Percentiles rank a stretch among this genome's conserved stretches.
phyloP scores from a whole-genome alignment of 2,329 filamentous ascomycete species.

The Hymenoscyphus repandus region DNA sequence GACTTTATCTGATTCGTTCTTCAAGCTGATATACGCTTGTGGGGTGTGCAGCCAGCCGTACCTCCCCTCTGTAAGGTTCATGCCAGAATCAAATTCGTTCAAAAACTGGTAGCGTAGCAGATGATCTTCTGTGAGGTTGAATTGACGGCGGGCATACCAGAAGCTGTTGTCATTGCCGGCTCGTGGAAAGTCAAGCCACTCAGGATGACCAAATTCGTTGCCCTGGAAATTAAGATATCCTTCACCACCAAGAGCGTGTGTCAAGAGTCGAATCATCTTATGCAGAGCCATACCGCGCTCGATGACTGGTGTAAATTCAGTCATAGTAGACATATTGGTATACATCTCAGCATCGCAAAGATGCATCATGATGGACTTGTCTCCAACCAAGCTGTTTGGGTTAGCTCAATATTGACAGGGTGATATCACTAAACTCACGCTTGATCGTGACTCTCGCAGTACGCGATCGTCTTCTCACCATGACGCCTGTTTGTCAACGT shows the following conservation, averaged over 20 bases:
- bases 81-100: conserved; percentile 87
- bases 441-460: conserved; percentile 96
- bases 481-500: conserved; percentile 90
- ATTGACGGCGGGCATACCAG: conserved; percentile 88
- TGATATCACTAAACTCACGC: conserved; percentile 57
- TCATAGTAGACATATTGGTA: conserved; percentile 89
- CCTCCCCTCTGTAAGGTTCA: conserved; percentile 83
- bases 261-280: conserved; percentile 95
- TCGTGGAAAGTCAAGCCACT: conserved; percentile 98
- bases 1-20: conserved; percentile 90
- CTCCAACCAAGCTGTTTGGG: conserved; percentile 71
- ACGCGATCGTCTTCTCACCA: conserved; percentile 97
- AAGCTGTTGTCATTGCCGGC: conserved; percentile 90
- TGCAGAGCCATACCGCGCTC: conserved; percentile 87
- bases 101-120: conserved; percentile 86
- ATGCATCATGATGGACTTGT: conserved; percentile 97
- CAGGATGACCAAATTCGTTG: conserved; percentile 97
- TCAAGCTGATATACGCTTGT: conserved; percentile 89
- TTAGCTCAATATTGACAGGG: conserved; percentile 16
- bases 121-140: conserved; percentile 83
- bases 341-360: conserved; percentile 96
- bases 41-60: conserved; percentile 84
- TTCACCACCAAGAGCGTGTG: conserved; percentile 86
- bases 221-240: conserved; percentile 98
- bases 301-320: conserved; percentile 80